Evolutionary conservation across 176 grass and related monocot species (phyloP).

Genomic region (Carex myosuroides): DNA sequence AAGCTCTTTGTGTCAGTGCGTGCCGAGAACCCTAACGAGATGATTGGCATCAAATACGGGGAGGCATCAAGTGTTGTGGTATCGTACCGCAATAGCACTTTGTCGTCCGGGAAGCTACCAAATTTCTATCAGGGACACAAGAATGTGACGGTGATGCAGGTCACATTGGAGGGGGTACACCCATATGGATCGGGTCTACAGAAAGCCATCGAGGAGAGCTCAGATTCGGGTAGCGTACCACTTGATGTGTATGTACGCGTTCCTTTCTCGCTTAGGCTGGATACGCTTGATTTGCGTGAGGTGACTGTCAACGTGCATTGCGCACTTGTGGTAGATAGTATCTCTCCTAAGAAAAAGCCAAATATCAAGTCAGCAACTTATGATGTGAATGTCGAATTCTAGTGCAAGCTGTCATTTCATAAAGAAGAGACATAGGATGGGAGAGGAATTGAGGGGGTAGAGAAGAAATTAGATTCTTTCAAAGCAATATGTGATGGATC

Average conservation of each 20-base stretch:
- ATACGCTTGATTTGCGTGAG: not conserved
- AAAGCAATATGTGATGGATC: not conserved
- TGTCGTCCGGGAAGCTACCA: slow-evolving; percentile 56
- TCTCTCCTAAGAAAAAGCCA: slow-evolving; percentile 59
- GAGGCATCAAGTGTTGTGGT: slow-evolving; percentile 43
- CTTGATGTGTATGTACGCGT: slow-evolving; percentile 59
- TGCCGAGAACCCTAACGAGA: slow-evolving; percentile 75
- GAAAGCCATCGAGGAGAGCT: slow-evolving; percentile 54
- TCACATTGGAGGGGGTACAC: slow-evolving; percentile 55
- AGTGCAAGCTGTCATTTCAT: not conserved
- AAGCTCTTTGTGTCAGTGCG: slow-evolving; percentile 55
- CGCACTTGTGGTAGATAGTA: slow-evolving; percentile 63
- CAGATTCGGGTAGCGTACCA: slow-evolving; percentile 44
- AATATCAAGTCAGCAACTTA: slow-evolving; percentile 60
- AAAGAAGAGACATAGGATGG: not conserved
- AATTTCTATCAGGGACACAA: slow-evolving; percentile 61
- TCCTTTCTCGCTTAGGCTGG: slow-evolving; percentile 37
- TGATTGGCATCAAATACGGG: slow-evolving; percentile 60
- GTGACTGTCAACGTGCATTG: slow-evolving; percentile 52
- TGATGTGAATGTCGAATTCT: slow-evolving; percentile 49
- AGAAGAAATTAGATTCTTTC: not conserved
- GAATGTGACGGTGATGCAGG: slow-evolving; percentile 60
- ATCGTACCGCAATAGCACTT: slow-evolving; percentile 43
- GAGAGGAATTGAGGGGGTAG: not conserved
- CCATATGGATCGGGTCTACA: slow-evolving; percentile 38